These are phyloP conservation scores for Lentinus brumalis DNA, from an alignment of 768 basidiomycete species.

Conservation along the genomic window DNA sequence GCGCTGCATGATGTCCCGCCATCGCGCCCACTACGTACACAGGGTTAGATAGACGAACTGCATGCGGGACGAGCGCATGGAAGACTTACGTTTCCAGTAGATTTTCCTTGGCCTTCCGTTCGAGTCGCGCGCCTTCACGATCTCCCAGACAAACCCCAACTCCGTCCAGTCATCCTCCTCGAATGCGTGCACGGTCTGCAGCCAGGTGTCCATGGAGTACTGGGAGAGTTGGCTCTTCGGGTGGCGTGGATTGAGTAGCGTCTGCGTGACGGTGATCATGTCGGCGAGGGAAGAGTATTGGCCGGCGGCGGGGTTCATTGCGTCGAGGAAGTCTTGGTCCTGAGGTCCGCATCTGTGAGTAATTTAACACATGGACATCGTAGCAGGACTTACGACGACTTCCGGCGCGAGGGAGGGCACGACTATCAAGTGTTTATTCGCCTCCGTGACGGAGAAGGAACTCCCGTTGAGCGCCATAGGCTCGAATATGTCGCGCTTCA, in stretches of 20 bases:
- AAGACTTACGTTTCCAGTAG: constrained; percentile 32
- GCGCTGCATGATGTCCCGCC: constrained; percentile 25
- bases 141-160: constrained; percentile 27
- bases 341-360: constrained; percentile 13
- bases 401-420: constrained; percentile 39
- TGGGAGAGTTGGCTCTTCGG: constrained; percentile 27
- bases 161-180: constrained; percentile 31
- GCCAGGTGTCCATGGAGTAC: constrained; percentile 32
- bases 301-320: constrained; percentile 47
- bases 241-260: constrained; percentile 44
- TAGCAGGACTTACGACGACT: constrained; percentile 35
- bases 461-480: constrained; percentile 48
- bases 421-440: constrained; percentile 39
- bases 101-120: constrained; percentile 24
- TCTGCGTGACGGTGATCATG: constrained; percentile 44
- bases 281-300: constrained; percentile 55
- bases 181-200: constrained; percentile 32
- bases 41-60: neutral
- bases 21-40: constrained; percentile 28
- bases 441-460: constrained; percentile 43
- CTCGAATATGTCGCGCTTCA: constrained; percentile 51
- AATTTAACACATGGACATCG: neutral
- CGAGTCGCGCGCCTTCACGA: constrained; percentile 25
- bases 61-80: neutral
- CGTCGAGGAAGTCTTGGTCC: constrained; percentile 43